Evolutionary conservation across 164 flowering plant species (phyloP), one percentile per base, ranked within the genome.

Genomic region (Magnolia sinica): DNA sequence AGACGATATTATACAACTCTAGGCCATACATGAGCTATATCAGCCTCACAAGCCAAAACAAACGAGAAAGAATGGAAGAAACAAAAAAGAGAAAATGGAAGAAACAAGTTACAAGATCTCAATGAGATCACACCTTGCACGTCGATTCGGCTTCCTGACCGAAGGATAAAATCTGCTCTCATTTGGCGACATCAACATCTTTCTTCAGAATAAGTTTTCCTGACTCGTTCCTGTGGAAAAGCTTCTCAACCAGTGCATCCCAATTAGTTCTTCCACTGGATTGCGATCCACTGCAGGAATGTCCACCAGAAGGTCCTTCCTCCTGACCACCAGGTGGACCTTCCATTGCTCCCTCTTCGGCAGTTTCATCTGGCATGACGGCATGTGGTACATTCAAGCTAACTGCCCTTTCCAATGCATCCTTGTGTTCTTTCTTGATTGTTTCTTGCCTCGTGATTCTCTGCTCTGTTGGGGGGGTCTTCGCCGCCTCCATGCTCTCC

Each of bases 321-420:
- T 14, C 82, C 68, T 75, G 73, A n/a, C 68, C 67, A 9, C 73
- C 67, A 2, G 7, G 78, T 64, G 68, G 68, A 64, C n/a, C 8
- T 64, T 64, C 70, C 50, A 70, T 70, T 64, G 70, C 80, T 23
- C 64, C 22, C 31, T 81, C 79, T 13, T 67, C 79, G 4, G 76
- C 49, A 59, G 80, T 72, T 68, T 84, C 78, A 7, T 82, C 85
- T 64, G 71, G 10, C 23, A 81, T 16, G 27, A 80, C 87, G 11
- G 96, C 96, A 74, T 94, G 90, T 64, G 99, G 98, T 49, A 96
- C 84, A 58, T 94, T 91, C 77, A 96, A 79, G 79, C 90, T 87
- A 6, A 91, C 90, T n/a, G 98, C 98, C 83, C 90, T 88, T 68
- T 96, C 93, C 77, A 96, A 58, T 52, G 98, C 98, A 80, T 90